Evolutionary conservation across 805 yeast genomes (phyloP), one percentile per base, ranked within the genome.

Genomic region (Zygosaccharomyces bisporus): DNA sequence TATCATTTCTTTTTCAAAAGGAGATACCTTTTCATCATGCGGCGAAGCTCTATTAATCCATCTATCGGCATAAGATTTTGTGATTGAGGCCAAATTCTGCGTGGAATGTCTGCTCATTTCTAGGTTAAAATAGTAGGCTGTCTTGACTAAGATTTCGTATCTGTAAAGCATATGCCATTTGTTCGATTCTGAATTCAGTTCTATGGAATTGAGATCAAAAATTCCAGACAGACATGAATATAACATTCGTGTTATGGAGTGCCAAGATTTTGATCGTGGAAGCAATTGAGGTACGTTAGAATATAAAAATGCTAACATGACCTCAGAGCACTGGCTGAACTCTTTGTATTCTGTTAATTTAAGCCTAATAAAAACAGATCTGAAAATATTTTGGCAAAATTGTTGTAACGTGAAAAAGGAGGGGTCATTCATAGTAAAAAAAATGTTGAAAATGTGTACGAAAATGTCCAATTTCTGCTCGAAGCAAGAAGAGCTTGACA

Each of bases 51-150:
- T 42, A 10, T 23, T 43, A 5, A 64, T 27, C 69, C 73, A 69
- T 35, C 61, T 60, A 6, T 49, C 52, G 7, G 58, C 45, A 42
- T 66, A 69, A n/a, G 55, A 47, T 8, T 56, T 51, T 1, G 66
- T 41, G 14, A 71, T 61, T 36, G 61, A 60, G 1, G 47, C 48
- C 9, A 71, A 47, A 39, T 69, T 68, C 3, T 41, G 18, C 9
- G 60, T 58, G 3, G 66, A 56, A 34, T 60, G 63, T 9, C 63
- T 49, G 20, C 55, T 61, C 52, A 63, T 57, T 46, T 70, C 74
- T 9, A 60, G 37, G 12, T 64, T 56, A 6, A 71, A 49, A 21
- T 58, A 62, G 48, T 64, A 70, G 12, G 57, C 57, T 3, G 66
- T 44, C 46, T 60, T 68, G 2, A 71, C 56, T 34, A 70, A 53